Evolutionary conservation across 2,329 filamentous ascomycete species (phyloP), one percentile per base, ranked within the genome.

Genomic region (Cladophialophora carrionii): DNA sequence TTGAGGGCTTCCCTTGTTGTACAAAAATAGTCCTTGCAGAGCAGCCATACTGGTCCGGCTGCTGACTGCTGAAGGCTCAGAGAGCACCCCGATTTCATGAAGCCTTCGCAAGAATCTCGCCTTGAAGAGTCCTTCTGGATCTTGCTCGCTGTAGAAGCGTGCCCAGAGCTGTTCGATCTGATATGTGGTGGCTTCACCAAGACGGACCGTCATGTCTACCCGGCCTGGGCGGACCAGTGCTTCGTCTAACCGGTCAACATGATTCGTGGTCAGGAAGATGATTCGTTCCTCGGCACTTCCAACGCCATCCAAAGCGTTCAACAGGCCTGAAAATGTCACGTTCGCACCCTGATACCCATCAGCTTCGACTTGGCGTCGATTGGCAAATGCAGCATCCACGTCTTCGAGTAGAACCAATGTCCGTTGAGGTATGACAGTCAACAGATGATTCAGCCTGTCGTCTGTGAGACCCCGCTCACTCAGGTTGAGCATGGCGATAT

Each of bases 211-310:
- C 89, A 98, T 90, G 77, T 99, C 95, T 0, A 99, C 92, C 56
- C 95, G 86, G 0, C 95, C 95, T 0, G 95, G 95, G 26, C 95
- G 85, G 55, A 98, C 91, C 49, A 99, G 79, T 3, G 95, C 95
- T 66, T 92, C 89, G 73, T 97, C 92, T 1, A 73, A 84, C 48
- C 91, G 85, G 70, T 97, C 92, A 43, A 96, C 87, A 74, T 97
- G 92, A 74, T 99, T 99, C 22, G 94, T 96, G 1, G 95, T 99
- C 68, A 96, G 82, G 77, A 99, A 96, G 1, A 96, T 88, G 68
- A 99, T 90, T 60, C 95, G 87, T 80, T 98, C 94, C 76, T 98
- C 95, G 12, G 92, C 91, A 58, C 93, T 96, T 6, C 92, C 92
- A n/a, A 98, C 87, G 1, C 95, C 95, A 69, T 99, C 95, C 14